phyloP scores from a whole-genome alignment of 2,329 filamentous ascomycete species.

The Coniella lustricola region DNA sequence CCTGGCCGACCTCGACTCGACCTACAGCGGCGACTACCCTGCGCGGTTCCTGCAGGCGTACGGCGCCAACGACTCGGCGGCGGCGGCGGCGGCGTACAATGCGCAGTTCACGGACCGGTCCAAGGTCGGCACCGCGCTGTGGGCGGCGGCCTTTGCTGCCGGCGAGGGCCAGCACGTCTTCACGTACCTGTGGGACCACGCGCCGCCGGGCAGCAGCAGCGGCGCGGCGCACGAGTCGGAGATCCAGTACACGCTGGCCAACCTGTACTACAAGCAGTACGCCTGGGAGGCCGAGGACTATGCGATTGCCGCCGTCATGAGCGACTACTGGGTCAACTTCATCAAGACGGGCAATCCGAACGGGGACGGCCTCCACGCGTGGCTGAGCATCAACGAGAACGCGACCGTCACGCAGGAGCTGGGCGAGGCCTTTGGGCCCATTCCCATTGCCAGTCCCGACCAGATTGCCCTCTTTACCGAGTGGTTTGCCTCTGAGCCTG shows the following conservation, averaged over 20 bases:
- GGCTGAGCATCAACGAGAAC: conserved; percentile 9
- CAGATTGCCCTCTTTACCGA: conserved; percentile 14
- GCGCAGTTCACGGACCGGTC: conserved; percentile 21
- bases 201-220: conserved; percentile 26
- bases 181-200: conserved; percentile 20
- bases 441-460: conserved; percentile 11
- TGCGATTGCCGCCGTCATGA: conserved; percentile 11
- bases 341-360: conserved; percentile 12
- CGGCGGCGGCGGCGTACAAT: conserved; percentile 19
- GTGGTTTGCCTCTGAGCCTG: conserved; percentile 14
- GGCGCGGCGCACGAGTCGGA: conserved; percentile 32
- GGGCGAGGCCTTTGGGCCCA: conserved; percentile 16
- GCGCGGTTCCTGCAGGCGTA: conserved; percentile 18
- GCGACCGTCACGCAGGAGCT: conserved; percentile 15
- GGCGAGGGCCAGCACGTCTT: background rate
- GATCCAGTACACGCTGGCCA: conserved; percentile 31
- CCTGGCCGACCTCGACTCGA: conserved; percentile 17
- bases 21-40: conserved; percentile 16
- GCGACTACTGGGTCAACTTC: conserved; percentile 13
- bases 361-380: conserved; percentile 10
- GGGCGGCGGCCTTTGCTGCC: conserved; percentile 11
- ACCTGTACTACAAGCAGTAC: conserved; percentile 23
- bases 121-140: conserved; percentile 22
- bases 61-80: conserved; percentile 17
- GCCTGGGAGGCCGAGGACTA: conserved; percentile 8